These are phyloP conservation scores for Geotrichum histeridarum DNA, from an alignment of 1,139 yeast genomes.

Conservation along the genomic window DNA sequence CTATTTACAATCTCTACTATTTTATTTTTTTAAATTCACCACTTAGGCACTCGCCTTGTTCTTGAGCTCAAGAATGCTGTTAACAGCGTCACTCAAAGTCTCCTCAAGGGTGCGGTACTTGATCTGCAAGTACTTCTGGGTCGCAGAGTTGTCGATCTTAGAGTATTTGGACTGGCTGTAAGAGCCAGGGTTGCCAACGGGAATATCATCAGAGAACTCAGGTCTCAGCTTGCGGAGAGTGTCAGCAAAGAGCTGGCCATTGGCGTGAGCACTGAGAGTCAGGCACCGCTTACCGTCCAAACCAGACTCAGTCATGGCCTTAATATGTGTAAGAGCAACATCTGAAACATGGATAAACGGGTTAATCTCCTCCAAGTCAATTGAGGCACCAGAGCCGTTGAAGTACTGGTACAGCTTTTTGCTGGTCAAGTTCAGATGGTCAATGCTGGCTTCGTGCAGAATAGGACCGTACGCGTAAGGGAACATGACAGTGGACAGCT, in stretches of 20 bases:
- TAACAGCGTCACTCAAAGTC: slow-evolving; percentile 22
- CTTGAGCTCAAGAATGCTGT: slow-evolving; percentile 22
- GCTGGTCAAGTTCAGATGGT: slow-evolving; percentile 27
- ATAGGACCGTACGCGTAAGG: slow-evolving; percentile 47
- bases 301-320: slow-evolving; percentile 21
- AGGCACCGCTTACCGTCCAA: slow-evolving; percentile 40
- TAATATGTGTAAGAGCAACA: slow-evolving; percentile 9
- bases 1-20: not conserved
- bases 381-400: not conserved
- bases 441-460: slow-evolving; percentile 28
- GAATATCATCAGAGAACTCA: not conserved
- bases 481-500: slow-evolving; percentile 42
- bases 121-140: slow-evolving; percentile 23
- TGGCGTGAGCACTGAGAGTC: slow-evolving; percentile 32
- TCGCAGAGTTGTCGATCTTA: slow-evolving; percentile 8
- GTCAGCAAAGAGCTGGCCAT: slow-evolving; percentile 34
- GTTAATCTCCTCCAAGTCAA: not conserved
- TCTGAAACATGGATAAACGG: slow-evolving; percentile 5
- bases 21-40: not conserved
- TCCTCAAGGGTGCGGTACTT: slow-evolving; percentile 25
- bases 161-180: not conserved
- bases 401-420: not conserved
- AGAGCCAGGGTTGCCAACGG: slow-evolving; percentile 2
- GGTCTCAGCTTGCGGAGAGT: slow-evolving; percentile 3
- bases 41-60: not conserved